Evolutionary conservation across 176 grass and related monocot species (phyloP).

Genomic region (Tuctoria greenei): DNA sequence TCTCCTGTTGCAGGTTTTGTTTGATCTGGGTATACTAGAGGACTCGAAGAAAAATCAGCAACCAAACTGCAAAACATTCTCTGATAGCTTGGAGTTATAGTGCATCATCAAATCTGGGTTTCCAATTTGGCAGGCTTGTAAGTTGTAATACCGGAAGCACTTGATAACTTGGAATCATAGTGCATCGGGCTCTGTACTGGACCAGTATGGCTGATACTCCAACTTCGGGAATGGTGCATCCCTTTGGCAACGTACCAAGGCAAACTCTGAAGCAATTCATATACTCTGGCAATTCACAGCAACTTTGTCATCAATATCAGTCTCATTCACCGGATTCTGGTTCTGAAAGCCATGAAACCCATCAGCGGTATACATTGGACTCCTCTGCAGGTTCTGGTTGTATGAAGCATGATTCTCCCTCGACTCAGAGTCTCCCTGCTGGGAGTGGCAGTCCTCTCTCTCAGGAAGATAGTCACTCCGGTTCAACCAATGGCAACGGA

Average conservation of each 20-base stretch:
- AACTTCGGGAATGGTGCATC: slow-evolving; percentile 46
- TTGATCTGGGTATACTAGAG: not conserved
- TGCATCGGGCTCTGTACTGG: not conserved
- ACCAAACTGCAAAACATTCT: not conserved
- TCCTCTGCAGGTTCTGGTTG: slow-evolving; percentile 47
- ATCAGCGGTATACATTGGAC: slow-evolving; percentile 50
- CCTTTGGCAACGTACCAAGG: slow-evolving; percentile 35
- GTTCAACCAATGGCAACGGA: slow-evolving; percentile 36
- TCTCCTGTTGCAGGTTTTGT: slow-evolving; percentile 27
- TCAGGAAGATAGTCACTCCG: slow-evolving; percentile 46
- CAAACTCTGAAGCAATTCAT: slow-evolving; percentile 40
- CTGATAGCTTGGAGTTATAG: not conserved
- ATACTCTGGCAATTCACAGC: slow-evolving; percentile 25
- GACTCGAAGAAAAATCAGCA: not conserved
- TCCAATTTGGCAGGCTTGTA: slow-evolving; percentile 2
- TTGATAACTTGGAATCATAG: slow-evolving; percentile 33
- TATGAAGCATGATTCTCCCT: slow-evolving; percentile 42
- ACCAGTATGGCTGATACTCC: slow-evolving; percentile 48
- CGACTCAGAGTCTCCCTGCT: slow-evolving; percentile 42
- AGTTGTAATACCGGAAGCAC: not conserved
- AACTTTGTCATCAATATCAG: slow-evolving; percentile 6
- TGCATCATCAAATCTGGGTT: not conserved
- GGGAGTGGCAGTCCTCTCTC: slow-evolving; percentile 53
- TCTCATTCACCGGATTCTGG: slow-evolving; percentile 39
- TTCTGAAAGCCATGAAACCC: slow-evolving; percentile 29